Base-by-base conservation (phyloP, 345 rosid genomes). In the Mercurialis annua region DNA sequence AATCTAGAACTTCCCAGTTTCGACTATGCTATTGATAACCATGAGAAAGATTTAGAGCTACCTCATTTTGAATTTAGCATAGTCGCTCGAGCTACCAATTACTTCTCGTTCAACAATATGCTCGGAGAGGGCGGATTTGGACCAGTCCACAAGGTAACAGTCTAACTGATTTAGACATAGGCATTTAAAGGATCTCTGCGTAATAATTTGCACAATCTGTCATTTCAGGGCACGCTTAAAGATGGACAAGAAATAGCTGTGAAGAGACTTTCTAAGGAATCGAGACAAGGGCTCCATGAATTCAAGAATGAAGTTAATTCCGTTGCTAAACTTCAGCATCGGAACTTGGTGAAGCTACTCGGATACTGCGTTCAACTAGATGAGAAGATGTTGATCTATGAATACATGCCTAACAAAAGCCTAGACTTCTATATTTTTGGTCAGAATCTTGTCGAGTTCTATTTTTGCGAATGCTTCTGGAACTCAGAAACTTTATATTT, bases 271-370 rank as follows among this genome's bases (percentile, higher is more conserved):
- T 79, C 85, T 0, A 61, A n/a, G 57, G 62, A 68, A 56, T 83
- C 89, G 7, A 68, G 78, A 2, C 84, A 79, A 76, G 89, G 89
- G 40, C 1, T 67, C 9, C 65, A 66, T 18, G 85, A 82, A 69
- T 80, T 85, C 58, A 82, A 70, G 70, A 84, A 76, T 20, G 86
- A 84, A 53, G 83, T 78, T 4, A 71, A 42, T 40, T 50, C 69
- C 38, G 73, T 84, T 31, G 80, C 80, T 23, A 78, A 84, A 66
- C 80, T 84, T 52, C 88, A 82, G 57, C 86, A 80, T 54, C 75
- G 84, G 29, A 82, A 84, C 53, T 80, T 84, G n/a, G 86, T 80
- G 27, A 76, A 72, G 66, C 79, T 84, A 62, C 75, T 69, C 4
- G 81, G 81, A 11, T 77, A 48, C 34, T 73, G 81, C 68, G 59